Evolutionary conservation across 306 rosid species (phyloP), one percentile per base, ranked within the genome.

Genomic region (Gleditsia sinensis): DNA sequence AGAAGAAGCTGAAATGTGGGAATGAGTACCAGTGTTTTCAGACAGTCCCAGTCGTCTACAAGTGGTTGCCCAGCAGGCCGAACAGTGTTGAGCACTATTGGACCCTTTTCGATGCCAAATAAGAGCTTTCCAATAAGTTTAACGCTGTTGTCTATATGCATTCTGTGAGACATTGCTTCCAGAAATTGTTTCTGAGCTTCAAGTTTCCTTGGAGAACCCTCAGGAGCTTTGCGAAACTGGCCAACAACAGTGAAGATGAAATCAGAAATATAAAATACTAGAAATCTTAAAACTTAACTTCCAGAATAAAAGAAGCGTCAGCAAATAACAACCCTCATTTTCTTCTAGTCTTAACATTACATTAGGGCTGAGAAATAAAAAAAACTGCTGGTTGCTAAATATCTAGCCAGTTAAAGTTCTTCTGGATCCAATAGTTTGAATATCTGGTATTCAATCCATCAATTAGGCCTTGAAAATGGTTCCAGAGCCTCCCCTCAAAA

Each of bases 151-250:
- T 95, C 99, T 39, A 95, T 7, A 78, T 95, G 96, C 86, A 78
- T 79, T 81, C 99, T 88, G 64, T 90, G 97, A 58, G 97, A 79
- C 97, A 95, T 92, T 65, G 85, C 96, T 78, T 90, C 99, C 76
- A 95, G 12, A 82, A 92, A 78, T 73, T 95, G 86, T 82, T 85
- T 92, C 86, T 89, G 92, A 49, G 98, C 97, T 82, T 69, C 82
- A 60, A 64, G 36, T 83, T 95, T 95, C 83, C 85, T 87, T 0
- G 79, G 37, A 43, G 99, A 82, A 53, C 94, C 97, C 80, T 88
- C 98, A 0, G 99, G 92, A 50, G 99, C 92, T 79, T 86, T 88
- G 80, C 89, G 92, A 70, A 57, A 95, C 99, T 95, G 90, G 45
- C 61, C 72, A 57, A 21, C 1, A 67, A 71, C 65, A 70, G 10